These are phyloP conservation scores for Lanmaoa rubissima DNA, from an alignment of 768 basidiomycete genomes.

Conservation along the genomic window DNA sequence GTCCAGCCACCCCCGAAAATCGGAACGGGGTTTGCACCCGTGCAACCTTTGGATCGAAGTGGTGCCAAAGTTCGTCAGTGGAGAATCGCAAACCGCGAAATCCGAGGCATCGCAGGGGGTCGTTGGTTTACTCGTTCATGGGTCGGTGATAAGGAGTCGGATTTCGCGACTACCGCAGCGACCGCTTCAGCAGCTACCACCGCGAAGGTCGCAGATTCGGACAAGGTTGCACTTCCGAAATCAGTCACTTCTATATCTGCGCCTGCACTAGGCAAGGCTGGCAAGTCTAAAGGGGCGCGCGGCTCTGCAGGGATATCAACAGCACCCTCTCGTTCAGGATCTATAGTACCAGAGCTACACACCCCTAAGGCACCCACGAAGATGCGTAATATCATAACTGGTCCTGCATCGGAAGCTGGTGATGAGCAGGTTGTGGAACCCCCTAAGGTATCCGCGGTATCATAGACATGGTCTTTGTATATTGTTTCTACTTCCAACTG, in stretches of 20 bases:
- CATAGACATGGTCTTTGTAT: constrained; percentile 13
- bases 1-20: constrained; percentile 79
- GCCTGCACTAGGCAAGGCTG: constrained; percentile 40
- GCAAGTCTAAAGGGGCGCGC: constrained; percentile 40
- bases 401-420: constrained; percentile 50
- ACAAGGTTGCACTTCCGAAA: constrained; percentile 35
- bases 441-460: constrained; percentile 13
- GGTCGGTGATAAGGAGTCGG: constrained; percentile 83
- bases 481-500: constrained; percentile 1
- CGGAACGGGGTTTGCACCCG: constrained; percentile 66
- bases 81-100: constrained; percentile 72
- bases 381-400: constrained; percentile 60
- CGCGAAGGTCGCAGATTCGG: constrained; percentile 29
- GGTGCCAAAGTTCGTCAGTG: constrained; percentile 65
- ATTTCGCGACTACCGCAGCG: constrained; percentile 45
- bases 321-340: constrained; percentile 58
- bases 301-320: constrained; percentile 44
- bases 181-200: constrained; percentile 25
- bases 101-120: constrained; percentile 79
- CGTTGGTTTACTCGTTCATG: constrained; percentile 79
- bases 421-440: constrained; percentile 38
- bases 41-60: constrained; percentile 63
- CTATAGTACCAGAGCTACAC: constrained; percentile 46
- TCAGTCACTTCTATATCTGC: constrained; percentile 47
- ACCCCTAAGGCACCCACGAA: constrained; percentile 56